A percentile compares a stretch with the other conserved stretches of the same genome.
Evolutionary conservation across 805 yeast species (phyloP).

Genomic region (Metschnikowia amazonensis): DNA sequence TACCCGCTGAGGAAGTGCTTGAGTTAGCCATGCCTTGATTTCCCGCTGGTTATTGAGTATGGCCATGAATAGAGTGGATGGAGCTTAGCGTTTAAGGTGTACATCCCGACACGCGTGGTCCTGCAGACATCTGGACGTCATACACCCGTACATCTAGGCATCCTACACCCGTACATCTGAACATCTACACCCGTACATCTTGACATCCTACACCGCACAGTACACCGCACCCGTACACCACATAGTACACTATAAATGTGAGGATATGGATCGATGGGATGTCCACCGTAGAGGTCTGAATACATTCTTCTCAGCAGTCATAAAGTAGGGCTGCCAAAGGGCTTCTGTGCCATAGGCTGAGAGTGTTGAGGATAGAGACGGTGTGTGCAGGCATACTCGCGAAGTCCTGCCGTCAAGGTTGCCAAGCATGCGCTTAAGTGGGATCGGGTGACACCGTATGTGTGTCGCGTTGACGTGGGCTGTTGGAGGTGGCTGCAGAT

Average conservation of each 20-base stretch:
- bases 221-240: not conserved
- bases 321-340: too few species aligned
- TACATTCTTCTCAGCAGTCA: too few species aligned
- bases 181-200: not conserved
- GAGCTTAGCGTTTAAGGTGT: not conserved
- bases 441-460: not conserved
- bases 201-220: rapidly evolving
- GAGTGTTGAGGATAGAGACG: too few species aligned
- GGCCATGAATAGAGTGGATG: slow-evolving; percentile 11
- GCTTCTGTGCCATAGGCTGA: too few species aligned
- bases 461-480: not conserved
- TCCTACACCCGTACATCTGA: not conserved
- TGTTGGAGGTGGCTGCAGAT: not conserved
- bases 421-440: slow-evolving; percentile 3
- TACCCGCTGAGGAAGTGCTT: slow-evolving; percentile 12
- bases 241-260: too few species aligned
- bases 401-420: not conserved
- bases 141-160: too few species aligned
- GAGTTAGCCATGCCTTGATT: slow-evolving; percentile 16
- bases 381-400: not conserved
- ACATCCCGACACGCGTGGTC: not conserved
- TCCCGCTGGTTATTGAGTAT: slow-evolving; percentile 19
- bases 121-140: not conserved
- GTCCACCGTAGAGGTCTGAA: too few species aligned
- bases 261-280: too few species aligned